These are phyloP conservation scores for Spatholobus suberectus DNA, from an alignment of 306 rosid species.

Conservation along the genomic window DNA sequence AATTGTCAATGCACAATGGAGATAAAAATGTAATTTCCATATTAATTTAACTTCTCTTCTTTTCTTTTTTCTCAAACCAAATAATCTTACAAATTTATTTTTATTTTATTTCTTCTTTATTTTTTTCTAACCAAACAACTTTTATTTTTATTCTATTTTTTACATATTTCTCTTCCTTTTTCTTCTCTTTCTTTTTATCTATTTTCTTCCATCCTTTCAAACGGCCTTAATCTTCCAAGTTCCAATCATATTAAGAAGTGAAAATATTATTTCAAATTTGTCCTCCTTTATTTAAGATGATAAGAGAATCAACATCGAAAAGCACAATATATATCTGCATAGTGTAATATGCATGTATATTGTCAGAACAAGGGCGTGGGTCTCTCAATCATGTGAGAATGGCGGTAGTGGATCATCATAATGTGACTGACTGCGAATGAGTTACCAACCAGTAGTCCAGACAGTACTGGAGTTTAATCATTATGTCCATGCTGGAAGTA, in stretches of 20 bases:
- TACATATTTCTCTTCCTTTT: no score
- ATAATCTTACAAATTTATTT: no score
- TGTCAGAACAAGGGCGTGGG: slow-evolving; percentile 38
- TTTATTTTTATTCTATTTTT: no score
- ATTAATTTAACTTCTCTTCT: no score
- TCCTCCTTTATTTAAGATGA: background rate
- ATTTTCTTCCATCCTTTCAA: no score
- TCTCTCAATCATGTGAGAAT: slow-evolving; percentile 3
- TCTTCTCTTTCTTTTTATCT: no score
- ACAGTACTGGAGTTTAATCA: background rate
- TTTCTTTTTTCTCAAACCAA: no score
- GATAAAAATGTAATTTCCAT: no score
- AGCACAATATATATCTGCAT: background rate
- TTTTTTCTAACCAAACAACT: no score
- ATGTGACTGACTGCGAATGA: slow-evolving; percentile 5
- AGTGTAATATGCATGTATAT: slow-evolving; percentile 27
- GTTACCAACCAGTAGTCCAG: no score
- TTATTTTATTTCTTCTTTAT: no score
- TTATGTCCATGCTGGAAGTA: background rate
- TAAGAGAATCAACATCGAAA: slow-evolving; percentile 35
- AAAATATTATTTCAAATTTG: background rate
- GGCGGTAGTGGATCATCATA: background rate
- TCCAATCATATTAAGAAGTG: background rate
- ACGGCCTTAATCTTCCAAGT: background rate
- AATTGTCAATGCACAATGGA: no score